phyloP scores from a whole-genome alignment of 768 basidiomycete genomes.

The Suillus weaverae region DNA sequence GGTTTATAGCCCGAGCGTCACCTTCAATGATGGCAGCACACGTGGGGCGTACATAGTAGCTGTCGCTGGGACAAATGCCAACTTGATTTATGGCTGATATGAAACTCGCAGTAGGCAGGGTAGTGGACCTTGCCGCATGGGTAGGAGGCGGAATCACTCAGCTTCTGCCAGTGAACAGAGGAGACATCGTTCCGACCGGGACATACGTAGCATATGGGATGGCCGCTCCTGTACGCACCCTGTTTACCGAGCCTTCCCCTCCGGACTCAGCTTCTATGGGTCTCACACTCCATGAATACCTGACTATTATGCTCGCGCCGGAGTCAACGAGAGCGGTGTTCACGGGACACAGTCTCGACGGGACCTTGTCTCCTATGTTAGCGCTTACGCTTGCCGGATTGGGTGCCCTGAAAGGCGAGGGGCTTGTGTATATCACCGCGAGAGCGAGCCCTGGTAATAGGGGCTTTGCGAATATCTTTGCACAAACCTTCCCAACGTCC shows the following conservation, averaged over 20 bases:
- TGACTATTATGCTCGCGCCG: not conserved
- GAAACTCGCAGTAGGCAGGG: slow-evolving; percentile 13
- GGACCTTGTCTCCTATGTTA: slow-evolving; percentile 13
- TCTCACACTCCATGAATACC: slow-evolving; percentile 13
- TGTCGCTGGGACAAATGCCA: slow-evolving; percentile 12
- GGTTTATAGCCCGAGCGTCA: slow-evolving; percentile 10
- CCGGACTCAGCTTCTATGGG: not conserved
- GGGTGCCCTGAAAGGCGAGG: not conserved
- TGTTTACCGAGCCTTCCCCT: slow-evolving; percentile 8
- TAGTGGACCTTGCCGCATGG: slow-evolving; percentile 15
- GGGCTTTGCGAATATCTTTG: slow-evolving; percentile 11
- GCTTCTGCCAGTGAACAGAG: not conserved
- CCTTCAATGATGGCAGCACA: slow-evolving; percentile 15
- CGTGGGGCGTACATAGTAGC: slow-evolving; percentile 14
- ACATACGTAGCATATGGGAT: slow-evolving; percentile 9
- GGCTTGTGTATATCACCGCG: slow-evolving; percentile 12
- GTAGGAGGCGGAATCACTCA: slow-evolving; percentile 7
- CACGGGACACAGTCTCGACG: slow-evolving; percentile 17
- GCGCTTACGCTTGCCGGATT: slow-evolving; percentile 13
- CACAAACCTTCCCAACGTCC: not conserved
- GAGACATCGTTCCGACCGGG: not conserved
- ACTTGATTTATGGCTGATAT: not conserved
- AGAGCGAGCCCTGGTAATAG: slow-evolving; percentile 16
- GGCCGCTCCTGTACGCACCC: not conserved
- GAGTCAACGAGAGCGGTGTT: not conserved